A percentile compares a stretch with the other conserved stretches of the same genome.
Conservation (phyloP, 176 grass and related monocot species). For the Avena insularis region DNA sequence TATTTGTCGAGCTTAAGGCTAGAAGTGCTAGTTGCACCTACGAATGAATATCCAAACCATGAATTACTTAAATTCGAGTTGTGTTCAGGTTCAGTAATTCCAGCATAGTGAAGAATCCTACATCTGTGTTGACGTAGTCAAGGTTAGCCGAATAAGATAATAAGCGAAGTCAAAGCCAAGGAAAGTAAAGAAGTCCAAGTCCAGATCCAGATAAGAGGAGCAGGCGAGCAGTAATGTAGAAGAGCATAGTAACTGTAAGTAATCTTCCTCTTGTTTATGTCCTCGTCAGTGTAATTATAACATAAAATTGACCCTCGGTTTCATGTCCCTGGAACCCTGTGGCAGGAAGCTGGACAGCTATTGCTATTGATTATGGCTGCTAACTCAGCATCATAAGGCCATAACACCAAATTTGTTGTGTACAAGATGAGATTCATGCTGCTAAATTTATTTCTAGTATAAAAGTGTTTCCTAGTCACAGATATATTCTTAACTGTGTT, state of each 20-base stretch:
- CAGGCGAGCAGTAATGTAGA: neutral
- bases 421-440: neutral
- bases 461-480: neutral
- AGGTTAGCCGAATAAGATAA: neutral
- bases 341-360: neutral
- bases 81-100: neutral
- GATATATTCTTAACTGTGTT: neutral
- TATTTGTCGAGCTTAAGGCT: neutral
- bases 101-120: neutral
- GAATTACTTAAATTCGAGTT: neutral
- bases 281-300: neutral
- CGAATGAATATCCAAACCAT: neutral
- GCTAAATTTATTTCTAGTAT: neutral
- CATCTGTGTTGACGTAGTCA: neutral
- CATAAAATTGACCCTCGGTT: neutral
- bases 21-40: neutral
- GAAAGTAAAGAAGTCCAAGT: neutral
- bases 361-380: neutral
- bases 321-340: neutral
- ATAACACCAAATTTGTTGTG: neutral
- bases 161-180: neutral
- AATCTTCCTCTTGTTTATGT: neutral
- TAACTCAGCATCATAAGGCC: neutral
- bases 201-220: neutral
- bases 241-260: slow-evolving; percentile 8